These are phyloP conservation scores for Naganishia antarctica DNA, from an alignment of 768 basidiomycete species.

Conservation along the genomic window DNA sequence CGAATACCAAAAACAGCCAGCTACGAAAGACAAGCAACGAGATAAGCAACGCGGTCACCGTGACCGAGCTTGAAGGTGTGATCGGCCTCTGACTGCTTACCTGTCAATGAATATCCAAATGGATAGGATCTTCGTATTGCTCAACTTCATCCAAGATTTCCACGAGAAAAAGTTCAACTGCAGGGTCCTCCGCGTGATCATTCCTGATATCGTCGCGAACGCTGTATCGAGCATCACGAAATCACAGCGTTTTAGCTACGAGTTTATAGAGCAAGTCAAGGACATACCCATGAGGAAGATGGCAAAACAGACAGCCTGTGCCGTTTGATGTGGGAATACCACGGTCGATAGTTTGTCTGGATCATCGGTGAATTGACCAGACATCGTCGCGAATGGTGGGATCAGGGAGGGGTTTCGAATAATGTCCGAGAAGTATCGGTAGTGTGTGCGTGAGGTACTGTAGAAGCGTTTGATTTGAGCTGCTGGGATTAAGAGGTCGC, in stretches of 20 bases:
- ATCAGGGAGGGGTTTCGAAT: too few relatives aligned
- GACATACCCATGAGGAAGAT: slow-evolving; percentile 3
- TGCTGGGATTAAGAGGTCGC: too few relatives aligned
- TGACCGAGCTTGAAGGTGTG: too few relatives aligned
- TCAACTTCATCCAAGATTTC: slow-evolving; percentile 6
- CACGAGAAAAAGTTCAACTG: slow-evolving; percentile 7
- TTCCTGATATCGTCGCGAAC: slow-evolving; percentile 7
- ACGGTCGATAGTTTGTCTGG: slow-evolving; percentile 4
- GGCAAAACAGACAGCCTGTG: slow-evolving; percentile 9
- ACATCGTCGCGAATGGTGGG: slow-evolving; percentile 1
- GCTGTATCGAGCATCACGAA: not conserved
- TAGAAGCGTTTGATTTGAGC: too few relatives aligned
- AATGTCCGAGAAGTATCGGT: too few relatives aligned
- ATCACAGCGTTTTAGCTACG: not conserved
- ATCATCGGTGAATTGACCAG: slow-evolving; percentile 7
- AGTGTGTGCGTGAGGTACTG: too few relatives aligned
- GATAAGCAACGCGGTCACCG: not conserved
- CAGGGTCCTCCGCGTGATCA: slow-evolving; percentile 7
- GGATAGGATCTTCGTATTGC: slow-evolving; percentile 3
- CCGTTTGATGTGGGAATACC: slow-evolving; percentile 6
- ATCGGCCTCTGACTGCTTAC: too few relatives aligned
- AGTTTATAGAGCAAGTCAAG: not conserved
- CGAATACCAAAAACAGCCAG: slow-evolving; percentile 9
- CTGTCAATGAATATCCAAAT: slow-evolving; percentile 16
- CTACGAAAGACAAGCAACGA: not conserved